Percentiles rank a stretch among this genome's conserved stretches.
phyloP scores from a whole-genome alignment of 345 rosid genomes.

The Firmiana major region DNA sequence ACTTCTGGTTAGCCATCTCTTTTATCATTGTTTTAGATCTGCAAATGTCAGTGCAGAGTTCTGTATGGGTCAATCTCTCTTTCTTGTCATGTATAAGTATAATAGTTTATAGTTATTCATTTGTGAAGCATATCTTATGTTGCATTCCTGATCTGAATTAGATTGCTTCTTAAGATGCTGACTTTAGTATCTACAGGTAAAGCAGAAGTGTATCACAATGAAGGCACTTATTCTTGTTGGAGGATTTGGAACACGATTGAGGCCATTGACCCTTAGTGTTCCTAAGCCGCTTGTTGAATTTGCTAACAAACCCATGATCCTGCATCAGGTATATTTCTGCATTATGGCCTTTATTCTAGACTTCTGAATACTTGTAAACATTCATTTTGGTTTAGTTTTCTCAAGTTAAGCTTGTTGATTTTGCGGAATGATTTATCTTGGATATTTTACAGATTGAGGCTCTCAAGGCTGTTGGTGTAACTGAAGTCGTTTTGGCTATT shows the following conservation, averaged over 20 bases:
- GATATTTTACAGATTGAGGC: slow-evolving; percentile 73
- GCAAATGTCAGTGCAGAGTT: background rate
- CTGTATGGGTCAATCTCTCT: background rate
- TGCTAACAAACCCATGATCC: slow-evolving; percentile 98
- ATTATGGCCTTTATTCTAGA: background rate
- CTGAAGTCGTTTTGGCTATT: slow-evolving; percentile 94
- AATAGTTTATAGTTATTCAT: background rate
- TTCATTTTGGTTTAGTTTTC: background rate
- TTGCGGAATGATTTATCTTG: slow-evolving; percentile 1
- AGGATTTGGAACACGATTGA: slow-evolving; percentile 94
- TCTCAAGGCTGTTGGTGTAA: slow-evolving; percentile 90
- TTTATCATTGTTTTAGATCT: background rate
- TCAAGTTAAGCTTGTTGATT: background rate
- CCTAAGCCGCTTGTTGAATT: slow-evolving; percentile 98
- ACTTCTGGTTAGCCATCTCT: background rate
- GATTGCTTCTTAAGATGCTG: slow-evolving; percentile 14
- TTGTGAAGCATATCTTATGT: background rate
- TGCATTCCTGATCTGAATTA: background rate
- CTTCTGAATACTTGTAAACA: background rate
- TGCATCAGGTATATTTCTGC: slow-evolving; percentile 73
- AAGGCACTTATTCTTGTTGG: slow-evolving; percentile 99
- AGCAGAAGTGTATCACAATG: slow-evolving; percentile 42
- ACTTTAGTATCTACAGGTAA: slow-evolving; percentile 33
- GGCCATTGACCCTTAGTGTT: slow-evolving; percentile 95
- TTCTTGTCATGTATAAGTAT: background rate